Conservation (phyloP, 371 early-diverging fungal genomes). For the Haplosporangium sp. region DNA sequence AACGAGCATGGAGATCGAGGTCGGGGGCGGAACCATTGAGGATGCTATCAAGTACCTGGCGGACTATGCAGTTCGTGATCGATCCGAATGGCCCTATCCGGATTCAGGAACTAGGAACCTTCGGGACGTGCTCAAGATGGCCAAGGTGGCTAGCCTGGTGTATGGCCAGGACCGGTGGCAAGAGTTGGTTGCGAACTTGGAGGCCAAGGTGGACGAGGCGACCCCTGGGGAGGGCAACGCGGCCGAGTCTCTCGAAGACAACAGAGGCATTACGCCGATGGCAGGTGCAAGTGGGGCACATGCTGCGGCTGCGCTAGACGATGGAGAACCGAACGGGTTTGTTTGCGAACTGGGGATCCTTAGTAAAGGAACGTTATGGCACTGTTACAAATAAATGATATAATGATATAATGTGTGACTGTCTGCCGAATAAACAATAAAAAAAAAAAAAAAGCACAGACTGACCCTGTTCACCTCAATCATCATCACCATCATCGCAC, state of each 20-base stretch:
- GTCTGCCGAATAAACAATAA: neutral
- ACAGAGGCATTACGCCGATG: neutral
- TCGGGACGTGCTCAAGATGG: constrained; percentile 51
- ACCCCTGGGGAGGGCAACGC: neutral
- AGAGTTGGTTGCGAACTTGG: constrained; percentile 27
- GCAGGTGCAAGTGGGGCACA: neutral
- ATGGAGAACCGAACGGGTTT: constrained; percentile 33
- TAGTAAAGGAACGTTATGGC: constrained; percentile 37
- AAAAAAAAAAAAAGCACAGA: constrained; percentile 4
- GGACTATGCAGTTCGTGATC: constrained; percentile 58
- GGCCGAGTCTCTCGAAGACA: neutral
- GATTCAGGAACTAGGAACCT: constrained; percentile 41
- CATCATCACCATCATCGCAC: neutral
- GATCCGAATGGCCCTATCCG: constrained; percentile 58
- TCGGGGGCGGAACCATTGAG: constrained; percentile 55
- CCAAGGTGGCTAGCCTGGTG: constrained; percentile 57
- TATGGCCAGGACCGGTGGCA: constrained; percentile 56
- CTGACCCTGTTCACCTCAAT: neutral
- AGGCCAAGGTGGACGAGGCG: constrained; percentile 32
- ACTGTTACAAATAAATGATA: constrained; percentile 34
- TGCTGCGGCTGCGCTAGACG: constrained; percentile 5
- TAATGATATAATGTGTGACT: neutral
- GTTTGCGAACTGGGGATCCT: constrained; percentile 40
- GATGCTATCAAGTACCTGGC: constrained; percentile 61
- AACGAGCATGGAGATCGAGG: constrained; percentile 4